Evolutionary conservation across 768 basidiomycete species (phyloP).

Genomic region (Auricularia sp.): DNA sequence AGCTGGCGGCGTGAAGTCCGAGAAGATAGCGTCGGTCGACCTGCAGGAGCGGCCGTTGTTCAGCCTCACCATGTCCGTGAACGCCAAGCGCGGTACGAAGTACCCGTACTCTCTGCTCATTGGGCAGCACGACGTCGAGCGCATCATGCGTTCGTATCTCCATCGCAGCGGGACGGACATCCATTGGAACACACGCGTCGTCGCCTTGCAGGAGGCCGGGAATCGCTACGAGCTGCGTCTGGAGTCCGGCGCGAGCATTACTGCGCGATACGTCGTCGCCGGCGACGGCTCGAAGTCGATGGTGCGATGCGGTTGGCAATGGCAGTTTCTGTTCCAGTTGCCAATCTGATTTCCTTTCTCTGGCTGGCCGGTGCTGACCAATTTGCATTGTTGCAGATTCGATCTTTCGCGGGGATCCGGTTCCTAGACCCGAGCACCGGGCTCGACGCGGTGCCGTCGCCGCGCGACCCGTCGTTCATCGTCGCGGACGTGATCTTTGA

Average conservation of each 20-base stretch:
- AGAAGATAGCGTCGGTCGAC: neutral
- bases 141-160: neutral
- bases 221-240: neutral
- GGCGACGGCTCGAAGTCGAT: neutral
- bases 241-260: neutral
- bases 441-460: neutral
- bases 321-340: neutral
- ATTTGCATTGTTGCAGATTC: neutral
- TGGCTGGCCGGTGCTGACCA: neutral
- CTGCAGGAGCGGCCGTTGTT: neutral
- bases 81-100: neutral
- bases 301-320: neutral
- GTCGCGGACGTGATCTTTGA: neutral
- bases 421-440: neutral
- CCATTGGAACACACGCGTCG: neutral
- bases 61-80: neutral
- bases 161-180: neutral
- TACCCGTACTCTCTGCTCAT: neutral
- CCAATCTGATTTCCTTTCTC: neutral
- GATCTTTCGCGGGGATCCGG: neutral
- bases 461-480: neutral
- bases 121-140: neutral
- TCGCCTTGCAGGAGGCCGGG: neutral
- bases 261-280: neutral
- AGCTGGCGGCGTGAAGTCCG: neutral